Percentiles rank a stretch among this genome's conserved stretches.
Evolutionary conservation across 805 yeast species (phyloP).

Genomic region (Candida tammaniensis): DNA sequence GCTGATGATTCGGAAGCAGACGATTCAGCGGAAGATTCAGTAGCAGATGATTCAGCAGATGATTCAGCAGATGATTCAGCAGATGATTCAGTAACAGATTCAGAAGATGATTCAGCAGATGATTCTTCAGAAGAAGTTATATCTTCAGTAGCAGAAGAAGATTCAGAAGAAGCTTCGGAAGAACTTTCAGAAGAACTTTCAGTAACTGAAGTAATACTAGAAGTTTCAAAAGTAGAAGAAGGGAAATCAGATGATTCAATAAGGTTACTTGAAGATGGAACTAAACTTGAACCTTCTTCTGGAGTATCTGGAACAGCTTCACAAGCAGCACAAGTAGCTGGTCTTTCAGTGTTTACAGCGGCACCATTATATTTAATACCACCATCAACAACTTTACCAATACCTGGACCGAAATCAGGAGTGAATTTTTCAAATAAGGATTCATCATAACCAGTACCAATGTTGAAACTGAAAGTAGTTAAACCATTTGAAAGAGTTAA

Average conservation of each 20-base stretch:
- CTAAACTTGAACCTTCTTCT: slow-evolving; percentile 11
- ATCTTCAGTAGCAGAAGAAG: slow-evolving; percentile 2
- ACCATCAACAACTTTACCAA: slow-evolving; percentile 19
- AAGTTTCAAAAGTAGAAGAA: slow-evolving; percentile 4
- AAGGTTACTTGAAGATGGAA: slow-evolving; percentile 5
- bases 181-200: slow-evolving; percentile 2
- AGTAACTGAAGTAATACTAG: slow-evolving; percentile 26
- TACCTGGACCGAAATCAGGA: slow-evolving; percentile 17
- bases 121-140: slow-evolving; percentile 1
- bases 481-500: slow-evolving; percentile 12
- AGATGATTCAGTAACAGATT: slow-evolving; percentile 2
- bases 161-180: slow-evolving; percentile 1
- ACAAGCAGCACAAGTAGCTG: slow-evolving; percentile 21
- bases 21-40: neutral
- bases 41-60: slow-evolving; percentile 3
- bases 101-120: slow-evolving; percentile 3
- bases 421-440: slow-evolving; percentile 13
- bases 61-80: slow-evolving; percentile 8
- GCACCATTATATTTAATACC: slow-evolving; percentile 17
- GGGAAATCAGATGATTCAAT: slow-evolving; percentile 5
- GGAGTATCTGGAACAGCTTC: slow-evolving; percentile 15
- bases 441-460: slow-evolving; percentile 23
- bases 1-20: slow-evolving; percentile 3
- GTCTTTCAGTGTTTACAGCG: slow-evolving; percentile 19
- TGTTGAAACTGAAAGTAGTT: slow-evolving; percentile 15